phyloP scores from a whole-genome alignment of 2,329 filamentous ascomycete species.

The Cercospora berteroae region DNA sequence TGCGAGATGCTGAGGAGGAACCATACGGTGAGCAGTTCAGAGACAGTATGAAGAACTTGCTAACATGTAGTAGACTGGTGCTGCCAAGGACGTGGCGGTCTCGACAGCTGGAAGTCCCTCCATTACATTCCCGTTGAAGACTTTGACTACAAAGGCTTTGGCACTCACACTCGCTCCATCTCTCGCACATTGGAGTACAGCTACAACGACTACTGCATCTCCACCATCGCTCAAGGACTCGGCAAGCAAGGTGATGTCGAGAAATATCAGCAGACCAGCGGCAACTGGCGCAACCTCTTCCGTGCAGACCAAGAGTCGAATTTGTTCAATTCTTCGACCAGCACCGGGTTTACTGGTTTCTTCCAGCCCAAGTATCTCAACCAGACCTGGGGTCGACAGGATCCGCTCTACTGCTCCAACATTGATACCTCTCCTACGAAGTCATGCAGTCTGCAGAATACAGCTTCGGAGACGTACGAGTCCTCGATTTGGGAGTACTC shows the following conservation, averaged over 20 bases:
- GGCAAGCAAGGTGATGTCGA: slow-evolving; percentile 41
- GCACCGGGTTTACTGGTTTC: slow-evolving; percentile 64
- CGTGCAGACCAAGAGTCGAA: slow-evolving; percentile 59
- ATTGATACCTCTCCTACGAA: slow-evolving; percentile 30
- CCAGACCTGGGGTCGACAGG: slow-evolving; percentile 57
- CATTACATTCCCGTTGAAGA: slow-evolving; percentile 59
- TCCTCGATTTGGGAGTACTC: slow-evolving; percentile 68
- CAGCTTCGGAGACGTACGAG: slow-evolving; percentile 64
- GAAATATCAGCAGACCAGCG: slow-evolving; percentile 53
- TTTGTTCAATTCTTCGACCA: slow-evolving; percentile 36
- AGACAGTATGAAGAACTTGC: neutral
- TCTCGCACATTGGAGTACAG: slow-evolving; percentile 52
- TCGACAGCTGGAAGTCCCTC: slow-evolving; percentile 65
- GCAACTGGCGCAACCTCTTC: slow-evolving; percentile 67
- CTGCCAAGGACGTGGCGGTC: slow-evolving; percentile 67
- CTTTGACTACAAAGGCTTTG: slow-evolving; percentile 49
- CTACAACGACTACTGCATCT: slow-evolving; percentile 48
- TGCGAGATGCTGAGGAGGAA: slow-evolving; percentile 61
- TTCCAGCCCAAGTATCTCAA: slow-evolving; percentile 59
- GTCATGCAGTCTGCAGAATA: slow-evolving; percentile 53
- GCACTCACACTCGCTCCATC: slow-evolving; percentile 53
- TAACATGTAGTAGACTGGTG: slow-evolving; percentile 40
- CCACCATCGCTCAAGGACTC: slow-evolving; percentile 44
- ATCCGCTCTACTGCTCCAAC: slow-evolving; percentile 44
- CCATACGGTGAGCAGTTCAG: slow-evolving; percentile 28